These are phyloP conservation scores for Aureobasidium sp. DNA, from an alignment of 2,329 filamentous ascomycete genomes.

Conservation along the genomic window DNA sequence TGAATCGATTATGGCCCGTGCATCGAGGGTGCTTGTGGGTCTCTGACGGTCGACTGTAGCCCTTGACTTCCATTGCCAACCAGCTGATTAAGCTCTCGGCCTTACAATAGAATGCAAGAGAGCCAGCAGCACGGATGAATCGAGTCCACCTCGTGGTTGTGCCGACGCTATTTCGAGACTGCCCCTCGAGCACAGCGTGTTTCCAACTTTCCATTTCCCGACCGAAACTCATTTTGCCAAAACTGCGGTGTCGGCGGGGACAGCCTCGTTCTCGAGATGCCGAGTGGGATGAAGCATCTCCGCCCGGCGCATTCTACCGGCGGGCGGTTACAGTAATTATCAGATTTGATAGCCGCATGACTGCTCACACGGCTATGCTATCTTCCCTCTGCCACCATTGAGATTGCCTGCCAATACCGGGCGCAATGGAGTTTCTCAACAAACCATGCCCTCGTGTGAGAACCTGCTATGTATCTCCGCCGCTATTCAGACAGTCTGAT, in stretches of 20 bases:
- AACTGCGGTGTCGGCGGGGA: neutral
- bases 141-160: neutral
- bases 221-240: neutral
- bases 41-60: too few relatives aligned
- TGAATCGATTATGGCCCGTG: too few relatives aligned
- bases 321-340: neutral
- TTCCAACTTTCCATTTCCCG: too few relatives aligned
- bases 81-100: neutral
- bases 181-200: neutral
- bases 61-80: too few relatives aligned
- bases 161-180: neutral
- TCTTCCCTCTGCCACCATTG: neutral
- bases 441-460: neutral
- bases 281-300: neutral
- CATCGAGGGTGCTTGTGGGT: too few relatives aligned
- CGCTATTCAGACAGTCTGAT: neutral
- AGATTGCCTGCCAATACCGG: neutral
- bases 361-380: neutral
- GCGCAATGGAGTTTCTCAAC: neutral
- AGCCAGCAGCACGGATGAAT: neutral
- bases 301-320: neutral
- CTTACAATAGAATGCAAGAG: neutral
- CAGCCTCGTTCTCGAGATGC: neutral
- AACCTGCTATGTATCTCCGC: too few relatives aligned
- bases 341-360: conserved; percentile 3